phyloP scores from a whole-genome alignment of 805 yeast species.

The Wilhelminamyces savonicus region DNA sequence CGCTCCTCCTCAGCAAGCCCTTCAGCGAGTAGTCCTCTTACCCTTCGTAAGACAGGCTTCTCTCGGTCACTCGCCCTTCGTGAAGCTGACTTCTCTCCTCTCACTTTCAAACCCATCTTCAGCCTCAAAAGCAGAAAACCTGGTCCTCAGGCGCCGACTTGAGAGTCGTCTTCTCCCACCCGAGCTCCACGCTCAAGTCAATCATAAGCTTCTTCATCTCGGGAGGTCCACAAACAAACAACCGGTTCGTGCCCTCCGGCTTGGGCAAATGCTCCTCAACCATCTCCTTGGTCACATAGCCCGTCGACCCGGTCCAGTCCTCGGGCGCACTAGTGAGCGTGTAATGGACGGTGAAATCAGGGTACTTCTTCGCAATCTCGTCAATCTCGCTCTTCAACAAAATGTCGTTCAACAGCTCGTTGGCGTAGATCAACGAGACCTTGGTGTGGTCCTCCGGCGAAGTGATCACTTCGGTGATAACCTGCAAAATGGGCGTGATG shows the following conservation, averaged over 20 bases:
- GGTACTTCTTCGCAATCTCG: slow-evolving; percentile 57
- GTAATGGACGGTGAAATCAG: slow-evolving; percentile 56
- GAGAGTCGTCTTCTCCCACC: slow-evolving; percentile 50
- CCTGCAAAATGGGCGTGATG: slow-evolving; percentile 83
- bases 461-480: slow-evolving; percentile 63
- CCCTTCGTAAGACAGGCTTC: no score
- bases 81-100: no score
- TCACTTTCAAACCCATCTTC: no score
- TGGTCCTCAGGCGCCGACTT: slow-evolving; percentile 45
- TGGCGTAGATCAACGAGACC: slow-evolving; percentile 61
- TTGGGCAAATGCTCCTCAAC: slow-evolving; percentile 48
- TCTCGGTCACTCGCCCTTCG: no score
- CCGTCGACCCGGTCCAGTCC: slow-evolving; percentile 53
- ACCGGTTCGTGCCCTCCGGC: slow-evolving; percentile 42
- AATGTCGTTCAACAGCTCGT: slow-evolving; percentile 72
- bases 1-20: no score
- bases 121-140: slow-evolving; percentile 47
- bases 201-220: slow-evolving; percentile 54
- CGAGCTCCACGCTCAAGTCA: slow-evolving; percentile 48
- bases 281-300: slow-evolving; percentile 56
- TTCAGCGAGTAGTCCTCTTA: no score
- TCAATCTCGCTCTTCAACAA: slow-evolving; percentile 67
- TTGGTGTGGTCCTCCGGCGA: slow-evolving; percentile 61
- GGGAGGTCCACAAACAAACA: slow-evolving; percentile 72
- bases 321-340: slow-evolving; percentile 38